A percentile compares a stretch with the other conserved stretches of the same genome.
Conservation (phyloP, 805 yeast species). For the Candida odintsovae region DNA sequence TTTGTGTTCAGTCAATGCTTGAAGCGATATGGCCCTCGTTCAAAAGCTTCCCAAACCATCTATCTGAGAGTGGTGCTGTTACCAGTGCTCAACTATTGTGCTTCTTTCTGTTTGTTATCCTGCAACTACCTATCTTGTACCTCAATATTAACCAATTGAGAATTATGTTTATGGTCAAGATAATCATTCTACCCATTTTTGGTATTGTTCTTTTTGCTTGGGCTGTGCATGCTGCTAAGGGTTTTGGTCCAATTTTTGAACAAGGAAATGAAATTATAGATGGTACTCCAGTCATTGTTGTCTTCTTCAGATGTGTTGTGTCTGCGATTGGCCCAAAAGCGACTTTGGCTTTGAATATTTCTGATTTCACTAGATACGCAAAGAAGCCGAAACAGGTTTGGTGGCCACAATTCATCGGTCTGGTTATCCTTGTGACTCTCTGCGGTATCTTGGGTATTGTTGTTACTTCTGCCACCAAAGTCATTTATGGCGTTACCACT, state of each 20-base stretch:
- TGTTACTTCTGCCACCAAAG: constrained; percentile 32
- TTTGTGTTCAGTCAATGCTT: constrained; percentile 65
- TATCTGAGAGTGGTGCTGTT: constrained; percentile 18
- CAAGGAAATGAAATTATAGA: constrained; percentile 18
- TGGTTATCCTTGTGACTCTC: constrained; percentile 23
- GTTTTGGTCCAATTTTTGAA: constrained; percentile 23
- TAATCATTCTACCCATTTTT: constrained; percentile 25
- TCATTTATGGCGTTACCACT: constrained; percentile 30
- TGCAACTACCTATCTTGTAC: constrained; percentile 29
- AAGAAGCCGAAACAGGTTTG: constrained; percentile 25
- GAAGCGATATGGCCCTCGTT: constrained; percentile 50
- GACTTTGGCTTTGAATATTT: constrained; percentile 31
- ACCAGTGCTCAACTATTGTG: constrained; percentile 27
- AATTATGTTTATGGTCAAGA: constrained; percentile 29
- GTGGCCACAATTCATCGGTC: constrained; percentile 28
- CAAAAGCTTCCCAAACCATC: constrained; percentile 30
- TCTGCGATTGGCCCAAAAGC: constrained; percentile 31
- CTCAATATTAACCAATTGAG: constrained; percentile 30
- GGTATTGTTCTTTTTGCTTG: constrained; percentile 29
- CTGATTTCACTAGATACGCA: constrained; percentile 35
- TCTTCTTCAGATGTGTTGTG: constrained; percentile 24
- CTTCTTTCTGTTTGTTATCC: constrained; percentile 27
- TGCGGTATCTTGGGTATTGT: constrained; percentile 29
- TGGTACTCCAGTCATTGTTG: constrained; percentile 20
- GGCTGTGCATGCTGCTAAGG: constrained; percentile 25